A percentile compares a stretch with the other conserved stretches of the same genome.
phyloP scores from a whole-genome alignment of 1,284 basidiomycete genomes.

The Schizopora paradoxa region DNA sequence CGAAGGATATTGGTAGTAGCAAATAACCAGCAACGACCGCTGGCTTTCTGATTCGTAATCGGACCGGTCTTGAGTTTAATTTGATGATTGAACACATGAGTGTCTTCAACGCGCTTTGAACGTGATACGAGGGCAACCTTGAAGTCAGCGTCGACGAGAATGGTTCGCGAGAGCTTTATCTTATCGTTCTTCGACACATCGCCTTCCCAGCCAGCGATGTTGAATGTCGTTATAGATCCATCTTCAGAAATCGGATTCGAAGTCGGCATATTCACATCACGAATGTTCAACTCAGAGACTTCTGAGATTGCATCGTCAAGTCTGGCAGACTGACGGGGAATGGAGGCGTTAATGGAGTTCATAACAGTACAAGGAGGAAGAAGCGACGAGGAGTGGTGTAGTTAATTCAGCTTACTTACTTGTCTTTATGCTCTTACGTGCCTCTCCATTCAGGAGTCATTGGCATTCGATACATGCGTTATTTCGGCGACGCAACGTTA shows the following conservation, averaged over 20 bases:
- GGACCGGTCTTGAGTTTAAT: constrained; percentile 78
- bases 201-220: constrained; percentile 62
- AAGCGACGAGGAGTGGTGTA: too few species aligned
- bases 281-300: too few species aligned
- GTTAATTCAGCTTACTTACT: too few species aligned
- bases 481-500: too few species aligned
- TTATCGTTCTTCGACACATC: constrained; percentile 55
- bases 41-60: constrained; percentile 83
- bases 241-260: constrained; percentile 35
- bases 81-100: constrained; percentile 81
- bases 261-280: too few species aligned
- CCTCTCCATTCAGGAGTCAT: too few species aligned
- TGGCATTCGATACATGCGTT: too few species aligned
- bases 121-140: constrained; percentile 62
- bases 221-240: constrained; percentile 54
- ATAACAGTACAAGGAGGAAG: too few species aligned
- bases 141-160: constrained; percentile 75
- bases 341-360: too few species aligned
- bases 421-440: too few species aligned
- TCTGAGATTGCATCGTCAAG: too few species aligned
- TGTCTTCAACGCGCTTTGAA: constrained; percentile 56
- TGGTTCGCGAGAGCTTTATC: constrained; percentile 72
- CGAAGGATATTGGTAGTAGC: constrained; percentile 86
- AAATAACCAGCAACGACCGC: constrained; percentile 91
- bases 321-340: too few species aligned